Base-by-base conservation (phyloP, 371 early-diverging fungal species). In the Zychaea mexicana region DNA sequence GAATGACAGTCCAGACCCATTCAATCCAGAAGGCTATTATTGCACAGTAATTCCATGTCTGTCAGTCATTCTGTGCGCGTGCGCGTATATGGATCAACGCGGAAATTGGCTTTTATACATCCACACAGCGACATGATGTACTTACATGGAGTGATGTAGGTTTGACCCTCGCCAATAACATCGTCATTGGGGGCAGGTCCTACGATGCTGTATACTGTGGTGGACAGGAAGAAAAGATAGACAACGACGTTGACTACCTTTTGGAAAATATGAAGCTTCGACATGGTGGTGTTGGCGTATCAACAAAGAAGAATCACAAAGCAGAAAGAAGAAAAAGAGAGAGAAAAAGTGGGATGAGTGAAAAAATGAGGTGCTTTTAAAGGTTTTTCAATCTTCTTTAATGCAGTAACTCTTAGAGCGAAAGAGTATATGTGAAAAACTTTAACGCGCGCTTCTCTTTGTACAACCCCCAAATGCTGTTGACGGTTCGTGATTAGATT, bases 241-340 rank as follows among this genome's bases (percentile, higher is more conserved):
- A 87, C 90, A 31, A 90, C 38, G 38, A 89, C 84, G 78, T 91
- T 91, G 65, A 79, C 73, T 58, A 85, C 74, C 78, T 86, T 87
- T 61, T 82, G 85, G 65, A 70, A 72, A 61, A 79, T 68, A 52
- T 82, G 74, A 22, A 74, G 47, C 46, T 59, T 65, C 24, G 74
- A 61, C 74, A 74, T 74, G 55, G 19, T 61, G 36, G n/a, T n/a
- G n/a, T n/a, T n/a, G n/a, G n/a, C n/a, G n/a, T n/a, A n/a, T n/a
- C n/a, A n/a, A n/a, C n/a, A 39, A 52, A 7, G 45, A 31, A 45
- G 42, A 57, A 39, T 24, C 33, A 62, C 58, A 58, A 36, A 70
- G 36, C 31, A 49, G 33, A 52, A 60, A 57, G 55, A 69, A 60
- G 57, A 45, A 13, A 19, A 27, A 6, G 1, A 49, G 39, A 49